These are phyloP conservation scores for Parastagonospora nodorum DNA, from an alignment of 2,329 filamentous ascomycete species.

Conservation along the genomic window DNA sequence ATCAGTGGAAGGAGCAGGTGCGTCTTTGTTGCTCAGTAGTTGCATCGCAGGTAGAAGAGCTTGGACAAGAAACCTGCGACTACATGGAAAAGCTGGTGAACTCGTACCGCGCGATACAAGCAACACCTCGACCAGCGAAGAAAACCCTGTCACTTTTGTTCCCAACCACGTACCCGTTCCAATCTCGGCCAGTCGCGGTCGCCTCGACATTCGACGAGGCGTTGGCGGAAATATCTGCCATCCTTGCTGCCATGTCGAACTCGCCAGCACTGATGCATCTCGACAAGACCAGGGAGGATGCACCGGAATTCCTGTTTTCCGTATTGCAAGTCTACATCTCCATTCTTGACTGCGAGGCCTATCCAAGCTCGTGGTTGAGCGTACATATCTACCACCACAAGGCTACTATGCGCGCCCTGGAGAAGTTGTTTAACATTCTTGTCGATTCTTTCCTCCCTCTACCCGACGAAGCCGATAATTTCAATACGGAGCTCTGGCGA, in stretches of 20 bases:
- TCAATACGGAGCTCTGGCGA: conserved; percentile 94
- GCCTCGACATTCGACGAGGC: conserved; percentile 78
- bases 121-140: conserved; percentile 64
- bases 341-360: conserved; percentile 86
- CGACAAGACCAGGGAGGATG: conserved; percentile 74
- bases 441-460: conserved; percentile 84
- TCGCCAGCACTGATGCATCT: conserved; percentile 75
- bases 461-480: conserved; percentile 87
- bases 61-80: conserved; percentile 81
- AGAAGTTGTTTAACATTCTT: conserved; percentile 79
- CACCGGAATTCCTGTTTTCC: conserved; percentile 76
- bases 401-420: conserved; percentile 82
- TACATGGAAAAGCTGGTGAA: conserved; percentile 91
- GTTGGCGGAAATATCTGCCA: conserved; percentile 83
- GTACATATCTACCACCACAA: conserved; percentile 92
- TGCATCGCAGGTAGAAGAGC: conserved; percentile 78
- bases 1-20: conserved; percentile 91
- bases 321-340: conserved; percentile 85
- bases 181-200: conserved; percentile 67
- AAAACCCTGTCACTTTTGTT: conserved; percentile 82
- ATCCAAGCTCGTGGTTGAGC: conserved; percentile 88
- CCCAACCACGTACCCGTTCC: conserved; percentile 88
- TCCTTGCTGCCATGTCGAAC: conserved; percentile 81
- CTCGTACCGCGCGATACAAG: conserved; percentile 79
- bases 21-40: conserved; percentile 92